These are phyloP conservation scores for Apiotrichum mycotoxinovorans DNA, from an alignment of 1,284 basidiomycete genomes.

Conservation along the genomic window DNA sequence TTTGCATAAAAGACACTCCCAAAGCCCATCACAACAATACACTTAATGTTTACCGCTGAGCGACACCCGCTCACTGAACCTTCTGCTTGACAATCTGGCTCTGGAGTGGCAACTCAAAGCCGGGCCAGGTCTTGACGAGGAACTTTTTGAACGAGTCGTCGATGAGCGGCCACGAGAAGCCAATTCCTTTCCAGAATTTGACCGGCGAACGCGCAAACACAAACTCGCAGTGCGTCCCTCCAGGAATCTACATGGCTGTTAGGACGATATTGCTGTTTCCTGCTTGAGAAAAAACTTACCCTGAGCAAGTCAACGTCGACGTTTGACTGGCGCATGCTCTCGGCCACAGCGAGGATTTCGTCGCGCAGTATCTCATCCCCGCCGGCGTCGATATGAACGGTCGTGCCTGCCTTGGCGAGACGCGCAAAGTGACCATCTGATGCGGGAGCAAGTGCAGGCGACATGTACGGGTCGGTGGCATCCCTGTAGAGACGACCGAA, in stretches of 20 bases:
- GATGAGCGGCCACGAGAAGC: conserved; percentile 14
- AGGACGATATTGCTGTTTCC: neutral
- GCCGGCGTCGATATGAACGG: conserved; percentile 13
- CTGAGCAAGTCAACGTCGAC: conserved; percentile 8
- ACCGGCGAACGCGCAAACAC: conserved; percentile 5
- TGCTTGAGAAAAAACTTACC: neutral
- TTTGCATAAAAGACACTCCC: no score
- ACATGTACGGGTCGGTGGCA: conserved; percentile 11
- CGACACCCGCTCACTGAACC: neutral
- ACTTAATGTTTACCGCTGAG: no score
- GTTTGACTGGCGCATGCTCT: conserved; percentile 5
- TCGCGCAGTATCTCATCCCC: conserved; percentile 13
- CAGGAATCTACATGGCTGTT: neutral
- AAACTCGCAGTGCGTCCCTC: conserved; percentile 17
- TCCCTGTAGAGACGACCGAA: conserved; percentile 7
- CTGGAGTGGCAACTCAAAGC: neutral
- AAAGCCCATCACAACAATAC: no score
- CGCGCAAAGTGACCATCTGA: conserved; percentile 11
- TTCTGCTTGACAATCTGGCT: neutral
- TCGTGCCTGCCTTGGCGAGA: conserved; percentile 9
- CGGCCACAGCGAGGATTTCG: conserved; percentile 4
- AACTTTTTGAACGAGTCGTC: neutral
- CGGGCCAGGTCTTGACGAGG: neutral
- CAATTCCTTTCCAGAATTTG: conserved; percentile 9
- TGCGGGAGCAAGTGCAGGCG: conserved; percentile 4